phyloP scores from a whole-genome alignment of 2,329 filamentous ascomycete genomes.

The Stagonosporopsis chrysanthemi region DNA sequence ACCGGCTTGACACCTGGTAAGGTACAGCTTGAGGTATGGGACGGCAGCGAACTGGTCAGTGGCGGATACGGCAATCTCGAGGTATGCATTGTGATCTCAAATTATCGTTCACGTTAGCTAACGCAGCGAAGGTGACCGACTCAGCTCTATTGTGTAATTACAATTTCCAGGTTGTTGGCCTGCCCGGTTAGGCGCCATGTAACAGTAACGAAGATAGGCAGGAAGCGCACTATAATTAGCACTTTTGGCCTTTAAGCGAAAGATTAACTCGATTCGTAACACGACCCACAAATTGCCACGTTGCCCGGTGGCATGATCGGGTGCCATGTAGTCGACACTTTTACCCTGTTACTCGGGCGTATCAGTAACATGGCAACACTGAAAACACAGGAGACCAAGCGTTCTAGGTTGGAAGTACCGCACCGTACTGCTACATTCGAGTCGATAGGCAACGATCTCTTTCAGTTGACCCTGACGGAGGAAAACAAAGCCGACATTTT shows the following conservation, averaged over 20 bases:
- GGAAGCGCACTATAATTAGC: not conserved
- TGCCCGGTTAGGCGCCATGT: not conserved
- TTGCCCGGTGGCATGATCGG: not conserved
- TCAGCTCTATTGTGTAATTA: slow-evolving; percentile 10
- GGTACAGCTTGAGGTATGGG: slow-evolving; percentile 29
- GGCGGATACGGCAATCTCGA: slow-evolving; percentile 24
- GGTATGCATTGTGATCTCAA: not conserved
- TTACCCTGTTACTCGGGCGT: not conserved
- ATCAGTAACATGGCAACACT: not conserved
- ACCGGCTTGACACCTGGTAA: slow-evolving; percentile 31
- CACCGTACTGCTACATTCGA: slow-evolving; percentile 5
- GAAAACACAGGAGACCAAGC: not conserved
- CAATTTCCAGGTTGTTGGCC: slow-evolving; percentile 9
- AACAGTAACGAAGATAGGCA: not conserved
- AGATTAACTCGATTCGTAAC: not conserved
- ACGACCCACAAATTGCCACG: not conserved
- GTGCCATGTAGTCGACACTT: too few relatives aligned
- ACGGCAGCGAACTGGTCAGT: slow-evolving; percentile 1
- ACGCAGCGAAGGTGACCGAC: not conserved
- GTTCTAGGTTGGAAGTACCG: not conserved
- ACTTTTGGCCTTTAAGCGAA: slow-evolving; percentile 7
- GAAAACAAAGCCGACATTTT: slow-evolving; percentile 25
- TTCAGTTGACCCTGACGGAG: slow-evolving; percentile 12
- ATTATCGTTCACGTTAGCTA: not conserved
- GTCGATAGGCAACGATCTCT: slow-evolving; percentile 15